phyloP scores from a whole-genome alignment of 257 asterid species.

The Striga asiatica region DNA sequence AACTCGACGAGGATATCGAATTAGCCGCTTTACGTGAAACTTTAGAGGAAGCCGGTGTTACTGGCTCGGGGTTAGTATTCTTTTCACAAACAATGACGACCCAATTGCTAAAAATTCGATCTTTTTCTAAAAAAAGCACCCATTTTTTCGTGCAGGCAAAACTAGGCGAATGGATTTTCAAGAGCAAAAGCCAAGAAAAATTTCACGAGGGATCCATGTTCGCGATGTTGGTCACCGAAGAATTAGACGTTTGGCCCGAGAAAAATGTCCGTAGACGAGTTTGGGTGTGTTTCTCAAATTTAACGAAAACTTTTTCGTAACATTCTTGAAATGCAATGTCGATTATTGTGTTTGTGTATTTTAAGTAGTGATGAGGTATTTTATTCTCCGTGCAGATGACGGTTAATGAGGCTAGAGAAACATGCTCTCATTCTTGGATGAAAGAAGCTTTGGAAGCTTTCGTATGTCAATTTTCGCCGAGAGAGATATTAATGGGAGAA shows the following conservation, averaged over 20 bases:
- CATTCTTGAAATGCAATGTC: no score
- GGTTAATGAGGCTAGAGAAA: conserved; percentile 56
- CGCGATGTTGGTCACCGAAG: conserved; percentile 57
- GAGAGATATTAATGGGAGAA: conserved; percentile 17
- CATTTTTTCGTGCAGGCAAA: conserved; percentile 36
- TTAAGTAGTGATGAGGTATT: background rate
- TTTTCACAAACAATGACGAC: background rate
- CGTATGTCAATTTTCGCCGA: conserved; percentile 21
- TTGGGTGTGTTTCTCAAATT: conserved; percentile 76
- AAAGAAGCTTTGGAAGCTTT: conserved; percentile 67
- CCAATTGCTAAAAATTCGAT: background rate
- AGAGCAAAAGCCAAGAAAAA: conserved; percentile 76
- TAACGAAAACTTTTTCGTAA: no score
- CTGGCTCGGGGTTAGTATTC: conserved; percentile 50
- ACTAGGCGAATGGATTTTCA: conserved; percentile 71
- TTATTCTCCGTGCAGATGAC: conserved; percentile 30
- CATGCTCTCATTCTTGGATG: conserved; percentile 68
- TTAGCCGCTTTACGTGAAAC: conserved; percentile 78
- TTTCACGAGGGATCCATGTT: conserved; percentile 74
- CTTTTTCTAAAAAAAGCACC: background rate
- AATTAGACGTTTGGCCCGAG: conserved; percentile 84
- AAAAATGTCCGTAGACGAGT: conserved; percentile 48
- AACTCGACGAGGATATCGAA: conserved; percentile 64
- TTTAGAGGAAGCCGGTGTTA: conserved; percentile 82
- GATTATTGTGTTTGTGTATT: background rate